Evolutionary conservation across 2,329 filamentous ascomycete genomes (phyloP).

Genomic region (Colletotrichum incanum): DNA sequence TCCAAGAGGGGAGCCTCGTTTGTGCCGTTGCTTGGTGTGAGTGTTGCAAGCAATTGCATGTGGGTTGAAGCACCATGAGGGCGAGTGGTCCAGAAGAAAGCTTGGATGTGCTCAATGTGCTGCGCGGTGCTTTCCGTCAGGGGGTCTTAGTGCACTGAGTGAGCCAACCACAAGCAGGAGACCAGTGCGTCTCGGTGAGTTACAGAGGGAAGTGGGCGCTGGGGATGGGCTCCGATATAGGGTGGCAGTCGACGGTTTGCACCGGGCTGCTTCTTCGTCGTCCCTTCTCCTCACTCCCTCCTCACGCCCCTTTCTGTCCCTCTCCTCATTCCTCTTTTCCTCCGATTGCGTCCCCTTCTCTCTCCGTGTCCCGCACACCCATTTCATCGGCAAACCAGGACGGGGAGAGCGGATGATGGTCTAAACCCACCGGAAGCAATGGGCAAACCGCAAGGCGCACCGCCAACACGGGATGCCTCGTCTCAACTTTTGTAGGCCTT

Average conservation of each 20-base stretch:
- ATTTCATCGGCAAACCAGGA: background rate
- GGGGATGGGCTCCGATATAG: slow-evolving; percentile 29
- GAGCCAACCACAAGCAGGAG: slow-evolving; percentile 3
- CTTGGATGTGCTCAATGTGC: slow-evolving; percentile 7
- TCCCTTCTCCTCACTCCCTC: background rate
- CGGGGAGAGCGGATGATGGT: slow-evolving; percentile 23
- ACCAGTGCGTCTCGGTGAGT: slow-evolving; percentile 30
- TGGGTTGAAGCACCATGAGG: slow-evolving; percentile 14
- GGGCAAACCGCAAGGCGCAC: slow-evolving; percentile 40
- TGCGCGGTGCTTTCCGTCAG: slow-evolving; percentile 33
- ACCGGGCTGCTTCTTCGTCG: background rate
- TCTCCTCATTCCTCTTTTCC: background rate
- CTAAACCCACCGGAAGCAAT: background rate
- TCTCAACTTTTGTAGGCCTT: background rate
- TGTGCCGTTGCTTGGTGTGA: background rate
- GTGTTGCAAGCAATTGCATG: slow-evolving; percentile 20
- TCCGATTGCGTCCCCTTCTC: background rate
- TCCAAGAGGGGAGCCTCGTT: background rate
- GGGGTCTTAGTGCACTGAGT: slow-evolving; percentile 7
- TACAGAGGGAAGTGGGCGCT: slow-evolving; percentile 2
- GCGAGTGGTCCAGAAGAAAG: slow-evolving; percentile 14
- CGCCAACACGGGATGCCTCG: slow-evolving; percentile 23
- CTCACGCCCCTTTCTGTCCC: background rate
- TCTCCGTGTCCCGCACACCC: background rate
- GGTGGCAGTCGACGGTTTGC: slow-evolving; percentile 1